Conservation (phyloP, 176 grass and related monocot species). For the Oryza punctata region DNA sequence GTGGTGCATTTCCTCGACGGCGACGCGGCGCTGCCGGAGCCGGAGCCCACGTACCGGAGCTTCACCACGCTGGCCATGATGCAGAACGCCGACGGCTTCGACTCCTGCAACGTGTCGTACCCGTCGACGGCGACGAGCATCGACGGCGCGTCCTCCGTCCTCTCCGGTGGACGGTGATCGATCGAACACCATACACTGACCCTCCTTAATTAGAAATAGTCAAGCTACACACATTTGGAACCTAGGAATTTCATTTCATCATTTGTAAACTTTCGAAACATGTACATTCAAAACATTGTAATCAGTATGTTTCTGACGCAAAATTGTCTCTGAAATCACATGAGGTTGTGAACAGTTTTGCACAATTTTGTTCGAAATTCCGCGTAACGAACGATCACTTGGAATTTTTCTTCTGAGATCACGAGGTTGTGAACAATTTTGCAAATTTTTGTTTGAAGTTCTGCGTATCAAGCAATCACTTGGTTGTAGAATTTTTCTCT, state of each 20-base stretch:
- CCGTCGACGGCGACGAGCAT: not conserved
- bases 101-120: constrained; percentile 37
- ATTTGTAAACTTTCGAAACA: not conserved
- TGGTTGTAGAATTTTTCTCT: too few species aligned
- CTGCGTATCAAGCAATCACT: too few species aligned
- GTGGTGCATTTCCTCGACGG: constrained; percentile 49
- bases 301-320: not conserved
- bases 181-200: not conserved
- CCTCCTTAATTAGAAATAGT: not conserved
- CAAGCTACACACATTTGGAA: not conserved
- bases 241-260: not conserved
- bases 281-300: not conserved
- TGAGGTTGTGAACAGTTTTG: not conserved
- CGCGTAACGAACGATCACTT: too few species aligned
- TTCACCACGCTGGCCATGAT: constrained; percentile 40
- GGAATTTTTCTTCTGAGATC: too few species aligned
- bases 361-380: not conserved
- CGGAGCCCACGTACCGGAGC: constrained; percentile 26
- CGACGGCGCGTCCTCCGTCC: constrained; percentile 1
- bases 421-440: not conserved
- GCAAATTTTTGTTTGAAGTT: not conserved
- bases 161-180: constrained; percentile 26
- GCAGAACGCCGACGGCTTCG: constrained; percentile 33
- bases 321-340: too few species aligned
- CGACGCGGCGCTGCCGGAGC: constrained; percentile 34